Conservation (phyloP, 805 yeast genomes). For the Kuraishia cidri region DNA sequence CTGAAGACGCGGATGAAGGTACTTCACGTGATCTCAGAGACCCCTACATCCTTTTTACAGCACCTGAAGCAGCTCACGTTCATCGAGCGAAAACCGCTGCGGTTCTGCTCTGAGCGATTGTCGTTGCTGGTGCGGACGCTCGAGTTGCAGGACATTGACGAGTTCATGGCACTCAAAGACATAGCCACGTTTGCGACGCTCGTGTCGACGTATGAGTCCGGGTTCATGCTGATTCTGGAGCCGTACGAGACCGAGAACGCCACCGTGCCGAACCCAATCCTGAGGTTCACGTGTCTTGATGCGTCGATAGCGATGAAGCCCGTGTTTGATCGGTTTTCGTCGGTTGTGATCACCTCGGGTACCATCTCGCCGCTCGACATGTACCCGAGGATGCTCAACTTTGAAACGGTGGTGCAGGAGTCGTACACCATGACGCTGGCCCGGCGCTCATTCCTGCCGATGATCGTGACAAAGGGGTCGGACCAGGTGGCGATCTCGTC, state of each 20-base stretch:
- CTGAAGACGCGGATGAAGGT: conserved; percentile 97
- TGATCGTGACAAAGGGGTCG: conserved; percentile 95
- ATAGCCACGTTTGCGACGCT: conserved; percentile 95
- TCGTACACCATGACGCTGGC: conserved; percentile 95
- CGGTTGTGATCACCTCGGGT: conserved; percentile 94
- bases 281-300: conserved; percentile 90
- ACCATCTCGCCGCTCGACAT: conserved; percentile 97
- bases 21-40: conserved; percentile 93
- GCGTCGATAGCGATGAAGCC: conserved; percentile 98
- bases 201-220: conserved; percentile 90
- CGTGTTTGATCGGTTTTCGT: conserved; percentile 84
- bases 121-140: conserved; percentile 83
- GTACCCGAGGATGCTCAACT: conserved; percentile 96
- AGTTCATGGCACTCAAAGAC: conserved; percentile 86
- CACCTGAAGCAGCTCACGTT: conserved; percentile 90
- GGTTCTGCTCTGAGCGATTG: conserved; percentile 88
- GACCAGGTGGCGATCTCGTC: conserved; percentile 97
- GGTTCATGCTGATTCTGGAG: conserved; percentile 85
- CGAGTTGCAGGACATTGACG: conserved; percentile 83
- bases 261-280: conserved; percentile 93
- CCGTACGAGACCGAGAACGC: conserved; percentile 92
- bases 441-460: conserved; percentile 84
- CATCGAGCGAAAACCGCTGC: conserved; percentile 83
- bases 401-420: conserved; percentile 88
- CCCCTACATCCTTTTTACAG: conserved; percentile 86